These are phyloP conservation scores for Backusella tuberculispora DNA, from an alignment of 192 early-diverging fungal genomes.

Conservation along the genomic window DNA sequence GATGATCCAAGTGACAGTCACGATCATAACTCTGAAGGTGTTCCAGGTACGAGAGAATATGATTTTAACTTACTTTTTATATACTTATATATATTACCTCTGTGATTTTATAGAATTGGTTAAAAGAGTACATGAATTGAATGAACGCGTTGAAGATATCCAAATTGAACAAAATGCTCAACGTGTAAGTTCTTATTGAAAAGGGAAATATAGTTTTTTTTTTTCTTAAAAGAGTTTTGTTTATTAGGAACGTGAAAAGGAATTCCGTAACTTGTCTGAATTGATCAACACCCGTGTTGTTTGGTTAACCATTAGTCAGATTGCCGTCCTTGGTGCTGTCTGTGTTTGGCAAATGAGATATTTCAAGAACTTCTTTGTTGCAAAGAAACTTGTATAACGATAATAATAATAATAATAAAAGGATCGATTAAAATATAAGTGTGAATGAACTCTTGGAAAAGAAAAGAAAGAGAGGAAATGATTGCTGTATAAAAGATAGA, in stretches of 20 bases:
- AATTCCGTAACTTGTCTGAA: constrained; percentile 89
- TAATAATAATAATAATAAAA: neutral
- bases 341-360: constrained; percentile 90
- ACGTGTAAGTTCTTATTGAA: constrained; percentile 58
- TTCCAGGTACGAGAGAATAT: constrained; percentile 38
- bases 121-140: constrained; percentile 77
- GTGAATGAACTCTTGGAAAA: too few relatives aligned
- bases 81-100: neutral
- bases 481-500: too few relatives aligned
- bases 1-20: constrained; percentile 44
- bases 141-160: constrained; percentile 79
- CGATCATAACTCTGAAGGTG: constrained; percentile 37
- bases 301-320: constrained; percentile 86
- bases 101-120: constrained; percentile 60
- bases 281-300: constrained; percentile 85
- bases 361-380: constrained; percentile 83
- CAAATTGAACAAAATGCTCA: constrained; percentile 89
- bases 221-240: neutral
- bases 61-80: constrained; percentile 5
- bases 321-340: constrained; percentile 75
- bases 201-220: constrained; percentile 18
- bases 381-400: constrained; percentile 86
- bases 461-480: too few relatives aligned
- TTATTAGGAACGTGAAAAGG: constrained; percentile 79
- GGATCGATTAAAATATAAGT: neutral